These are phyloP conservation scores for Boletus sp. DNA, from an alignment of 1,284 basidiomycete species.

Conservation along the genomic window DNA sequence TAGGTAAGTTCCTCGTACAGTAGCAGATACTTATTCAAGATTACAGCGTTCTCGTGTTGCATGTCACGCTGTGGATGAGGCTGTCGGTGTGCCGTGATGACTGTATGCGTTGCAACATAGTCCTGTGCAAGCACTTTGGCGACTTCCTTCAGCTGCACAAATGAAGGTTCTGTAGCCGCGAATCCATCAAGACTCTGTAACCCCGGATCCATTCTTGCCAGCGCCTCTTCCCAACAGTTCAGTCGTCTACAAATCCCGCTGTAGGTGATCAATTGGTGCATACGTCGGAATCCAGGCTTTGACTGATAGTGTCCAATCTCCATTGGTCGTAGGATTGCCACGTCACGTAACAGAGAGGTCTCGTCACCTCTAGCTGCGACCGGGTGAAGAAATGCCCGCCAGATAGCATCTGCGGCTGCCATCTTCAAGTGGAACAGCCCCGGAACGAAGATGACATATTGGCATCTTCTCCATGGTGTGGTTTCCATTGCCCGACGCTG, in stretches of 20 bases:
- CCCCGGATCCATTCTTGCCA: too few relatives aligned
- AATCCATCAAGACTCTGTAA: too few relatives aligned
- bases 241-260: constrained; percentile 3
- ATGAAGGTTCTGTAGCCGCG: neutral
- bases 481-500: constrained; percentile 1
- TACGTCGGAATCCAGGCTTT: constrained; percentile 1
- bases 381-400: neutral
- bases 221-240: constrained; percentile 18
- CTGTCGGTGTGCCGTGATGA: too few relatives aligned
- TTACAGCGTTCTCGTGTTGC: too few relatives aligned
- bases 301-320: neutral
- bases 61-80: too few relatives aligned
- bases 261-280: constrained; percentile 12
- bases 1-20: too few relatives aligned
- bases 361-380: neutral
- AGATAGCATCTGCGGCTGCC: constrained; percentile 5
- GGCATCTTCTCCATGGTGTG: neutral
- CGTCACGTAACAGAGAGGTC: neutral
- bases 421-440: constrained; percentile 13
- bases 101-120: too few relatives aligned
- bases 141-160: neutral
- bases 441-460: constrained; percentile 5
- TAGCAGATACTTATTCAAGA: too few relatives aligned
- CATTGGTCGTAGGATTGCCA: neutral
- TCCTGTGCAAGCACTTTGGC: too few relatives aligned